Evolutionary conservation across 2,329 filamentous ascomycete genomes (phyloP), one percentile per base, ranked within the genome.

Genomic region (Eutypella sp.): DNA sequence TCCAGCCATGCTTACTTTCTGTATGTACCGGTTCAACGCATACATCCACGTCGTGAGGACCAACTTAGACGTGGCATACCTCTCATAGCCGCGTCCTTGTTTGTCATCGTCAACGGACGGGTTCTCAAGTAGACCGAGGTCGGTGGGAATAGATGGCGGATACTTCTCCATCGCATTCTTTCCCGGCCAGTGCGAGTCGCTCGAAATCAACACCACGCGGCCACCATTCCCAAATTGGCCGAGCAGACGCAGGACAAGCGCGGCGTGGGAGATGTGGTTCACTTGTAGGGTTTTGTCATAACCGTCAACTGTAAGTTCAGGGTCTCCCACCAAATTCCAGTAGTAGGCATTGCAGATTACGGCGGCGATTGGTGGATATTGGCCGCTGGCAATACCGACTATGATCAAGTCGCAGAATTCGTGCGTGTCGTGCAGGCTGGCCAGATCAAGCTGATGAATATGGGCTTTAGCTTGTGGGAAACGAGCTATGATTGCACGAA

Each of bases 331-430:
- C 9, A 71, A 51, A 23, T 67, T 68, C 62, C 65, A 68, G 39
- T 65, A 62, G 46, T 62, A 66, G 7, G 69, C 69, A 47, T 70
- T 72, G 49, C 66, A 69, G 19, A 72, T 51, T 19, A 72, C 64
- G n/a, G 59, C 56, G 10, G 48, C 48, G 18, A 72, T 54, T 3
- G 54, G 62, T 0, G 65, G 64, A 3, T 66, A 47, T 25, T 56
- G 56, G 20, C 55, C 53, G 3, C 55, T 44, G 1, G 44, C 15
- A 8, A 72, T 54, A 27, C 62, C 59, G 0, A 49, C 25, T 3
- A 58, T 51, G 37, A 67, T 49, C 2, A 46, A 45, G 19, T 23
- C 39, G 9, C 66, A 61, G 39, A 70, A 72, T 2, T 54, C 52
- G 20, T 65, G 56, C 1, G 70, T 67, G 5, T 52, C 55, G n/a